phyloP scores from a whole-genome alignment of 1,284 basidiomycete genomes.

The Schizophyllum amplum region DNA sequence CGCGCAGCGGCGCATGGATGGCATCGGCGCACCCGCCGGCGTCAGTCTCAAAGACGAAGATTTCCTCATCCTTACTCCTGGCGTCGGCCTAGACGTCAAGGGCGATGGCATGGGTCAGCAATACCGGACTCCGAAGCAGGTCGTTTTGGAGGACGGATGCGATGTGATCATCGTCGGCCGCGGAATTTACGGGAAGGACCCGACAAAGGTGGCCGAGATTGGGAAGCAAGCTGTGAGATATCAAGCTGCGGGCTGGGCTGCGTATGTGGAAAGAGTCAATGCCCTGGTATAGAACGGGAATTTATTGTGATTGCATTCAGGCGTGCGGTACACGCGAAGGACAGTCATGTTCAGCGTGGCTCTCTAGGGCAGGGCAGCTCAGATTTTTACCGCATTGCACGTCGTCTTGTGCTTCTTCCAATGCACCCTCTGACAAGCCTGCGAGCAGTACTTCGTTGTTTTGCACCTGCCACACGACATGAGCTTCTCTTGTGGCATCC shows the following conservation, averaged over 20 bases:
- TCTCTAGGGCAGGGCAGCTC: neutral
- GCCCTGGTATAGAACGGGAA: neutral
- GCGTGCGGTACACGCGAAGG: no score
- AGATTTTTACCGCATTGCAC: neutral
- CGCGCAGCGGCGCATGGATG: conserved; percentile 79
- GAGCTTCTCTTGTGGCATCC: conserved; percentile 7
- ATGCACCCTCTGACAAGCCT: conserved; percentile 20
- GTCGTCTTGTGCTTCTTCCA: conserved; percentile 21
- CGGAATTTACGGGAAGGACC: conserved; percentile 82
- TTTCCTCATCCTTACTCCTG: conserved; percentile 89
- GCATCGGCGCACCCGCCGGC: conserved; percentile 34
- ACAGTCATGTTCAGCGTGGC: neutral
- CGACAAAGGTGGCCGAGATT: conserved; percentile 42
- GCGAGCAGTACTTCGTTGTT: conserved; percentile 18
- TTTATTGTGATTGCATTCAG: neutral
- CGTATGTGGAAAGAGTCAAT: conserved; percentile 56
- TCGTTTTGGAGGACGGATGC: conserved; percentile 80
- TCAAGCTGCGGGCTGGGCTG: conserved; percentile 83
- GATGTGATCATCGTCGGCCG: conserved; percentile 98
- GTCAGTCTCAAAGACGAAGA: conserved; percentile 47
- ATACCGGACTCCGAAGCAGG: conserved; percentile 88
- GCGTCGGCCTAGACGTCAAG: conserved; percentile 78
- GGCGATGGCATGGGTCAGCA: conserved; percentile 95
- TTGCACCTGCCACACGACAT: neutral
- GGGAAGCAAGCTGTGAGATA: conserved; percentile 78